These are phyloP conservation scores for Paramecium biaurelia DNA, from an alignment of 73 alveolate genomes.

Conservation along the genomic window DNA sequence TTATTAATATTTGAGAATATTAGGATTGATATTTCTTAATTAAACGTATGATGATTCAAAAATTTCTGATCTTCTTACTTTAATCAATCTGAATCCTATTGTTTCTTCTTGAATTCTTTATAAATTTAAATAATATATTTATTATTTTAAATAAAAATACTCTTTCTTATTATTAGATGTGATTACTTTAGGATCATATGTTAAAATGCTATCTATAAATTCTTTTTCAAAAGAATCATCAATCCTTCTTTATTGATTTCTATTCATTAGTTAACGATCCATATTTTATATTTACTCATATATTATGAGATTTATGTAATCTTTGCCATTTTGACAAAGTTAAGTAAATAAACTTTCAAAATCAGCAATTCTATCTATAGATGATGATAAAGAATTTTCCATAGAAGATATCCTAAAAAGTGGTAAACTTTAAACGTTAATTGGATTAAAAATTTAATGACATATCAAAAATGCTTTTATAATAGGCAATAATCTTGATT, in stretches of 20 bases:
- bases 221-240: neutral
- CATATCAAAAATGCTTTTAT: neutral
- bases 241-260: too few relatives aligned
- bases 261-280: neutral
- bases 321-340: neutral
- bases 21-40: neutral
- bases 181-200: neutral
- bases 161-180: too few relatives aligned
- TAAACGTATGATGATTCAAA: neutral
- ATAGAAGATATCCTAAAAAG: neutral
- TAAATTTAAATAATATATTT: too few relatives aligned
- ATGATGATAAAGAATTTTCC: too few relatives aligned
- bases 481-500: neutral
- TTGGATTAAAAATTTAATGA: neutral
- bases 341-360: neutral
- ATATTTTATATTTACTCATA: too few relatives aligned
- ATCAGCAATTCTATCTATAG: neutral
- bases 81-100: too few relatives aligned
- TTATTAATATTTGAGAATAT: too few relatives aligned
- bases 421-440: neutral
- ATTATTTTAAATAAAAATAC: too few relatives aligned
- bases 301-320: neutral
- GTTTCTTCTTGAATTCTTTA: too few relatives aligned
- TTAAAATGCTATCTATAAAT: neutral
- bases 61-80: too few relatives aligned